Evolutionary conservation across 208 protist species (phyloP), one percentile per base, ranked within the genome.

Genomic region (Entamoeba invadens): DNA sequence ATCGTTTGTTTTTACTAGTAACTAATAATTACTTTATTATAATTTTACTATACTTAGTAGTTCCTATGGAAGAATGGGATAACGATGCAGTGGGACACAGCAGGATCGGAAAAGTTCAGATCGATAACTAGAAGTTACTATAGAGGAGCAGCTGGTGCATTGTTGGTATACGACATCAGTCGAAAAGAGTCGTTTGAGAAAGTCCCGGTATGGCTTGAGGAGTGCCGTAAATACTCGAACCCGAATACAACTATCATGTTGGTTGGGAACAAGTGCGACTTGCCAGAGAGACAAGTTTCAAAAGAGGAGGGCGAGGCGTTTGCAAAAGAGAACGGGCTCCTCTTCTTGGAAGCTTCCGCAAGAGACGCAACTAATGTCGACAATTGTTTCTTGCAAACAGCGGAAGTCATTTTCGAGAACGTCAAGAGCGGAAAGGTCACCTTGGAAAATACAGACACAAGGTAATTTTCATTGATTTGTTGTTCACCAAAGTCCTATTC

Each of bases 251-350:
- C 98, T 14, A 99, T 99, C 94, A 99, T 99, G 97, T 96, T 99
- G 2, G 98, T 99, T 93, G 99, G 99, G 57, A 99, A 99, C 97
- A 99, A 99, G 95, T 97, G 97, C 93, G 99, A 99, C 94, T 94
- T 99, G 3, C 87, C 98, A 97, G n/a, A 91, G 10, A 47, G 51
- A 45, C 25, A 94, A 45, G 95, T 98, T 45, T 96, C 96, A 10
- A 94, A 94, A 0, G 98, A 99, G 94, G 98, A 99, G 94, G 98
- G 98, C 35, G 96, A 98, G 95, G 94, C 94, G 25, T 99, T 99
- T 96, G 98, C 98, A 8, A 95, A 96, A 8, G 96, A 98, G 93
- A 96, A 99, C 93, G 97, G 97, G 46, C 96, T 99, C 0, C 93
- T 98, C 4, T 99, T 99, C 95, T 97, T 99, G 93, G 99, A 99